Base-by-base conservation (phyloP, 169 alveolate species). In the Plasmodium vivax region DNA sequence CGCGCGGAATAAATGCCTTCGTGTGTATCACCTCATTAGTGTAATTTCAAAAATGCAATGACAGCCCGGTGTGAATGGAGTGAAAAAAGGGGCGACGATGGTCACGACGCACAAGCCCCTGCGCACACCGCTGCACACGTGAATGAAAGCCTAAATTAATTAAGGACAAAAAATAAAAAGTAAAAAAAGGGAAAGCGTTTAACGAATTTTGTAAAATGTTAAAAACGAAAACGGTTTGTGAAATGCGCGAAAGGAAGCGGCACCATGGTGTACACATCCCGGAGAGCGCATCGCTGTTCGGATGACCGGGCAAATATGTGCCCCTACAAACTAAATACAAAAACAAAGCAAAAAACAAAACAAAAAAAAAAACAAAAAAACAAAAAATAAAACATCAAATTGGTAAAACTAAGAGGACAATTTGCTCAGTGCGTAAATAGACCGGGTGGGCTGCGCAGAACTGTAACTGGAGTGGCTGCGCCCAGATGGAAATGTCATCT, bases 141-240 rank as follows among this genome's bases (percentile, higher is more conserved):
- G 74, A 79, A 38, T 36, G 45, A 85, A 74, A 54, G 43, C 36
- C 27, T 36, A 71, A 84, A 84, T 84, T 84, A 84, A 84, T 84
- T 84, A 84, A 23, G 45, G 73, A 83, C 43, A 8, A 75, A 43
- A 23, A 43, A 43, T 38, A 36, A 80, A 0, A 9, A 36, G 10
- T 41, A 83, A 68, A 72, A 84, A 84, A 72, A 16, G 43, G n/a
- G 16, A 27, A 71, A 36, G 16, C 23, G 74, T 62, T 34, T 10
- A 36, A 30, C 47, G 43, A 14, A 83, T 30, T 51, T 58, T 81
- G 19, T 81, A 19, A 81, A 41, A 81, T 19, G 12, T 47, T 81
- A 81, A 81, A 81, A 41, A 45, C 75, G 72, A 81, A 81, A 81
- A 68, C 77, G n/a, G 16, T 68, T 68, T 30, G 38, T 68, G 77